Conservation (phyloP, 2,329 filamentous ascomycete genomes). For the Hypoxylon rubiginosum region DNA sequence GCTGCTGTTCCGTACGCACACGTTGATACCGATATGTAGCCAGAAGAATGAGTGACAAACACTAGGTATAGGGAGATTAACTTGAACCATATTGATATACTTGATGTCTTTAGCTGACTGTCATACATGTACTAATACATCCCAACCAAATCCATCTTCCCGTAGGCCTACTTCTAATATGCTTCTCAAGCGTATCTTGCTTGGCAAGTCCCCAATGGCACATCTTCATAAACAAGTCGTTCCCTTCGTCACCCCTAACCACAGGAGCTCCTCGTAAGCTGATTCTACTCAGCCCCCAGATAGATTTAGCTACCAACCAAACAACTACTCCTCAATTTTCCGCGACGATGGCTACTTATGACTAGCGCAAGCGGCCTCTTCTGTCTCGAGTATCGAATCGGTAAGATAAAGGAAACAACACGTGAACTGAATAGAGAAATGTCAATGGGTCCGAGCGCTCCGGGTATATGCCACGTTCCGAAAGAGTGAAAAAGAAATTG, state of each 20-base stretch:
- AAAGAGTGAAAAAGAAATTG: constrained; percentile 39
- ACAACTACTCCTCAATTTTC: not conserved
- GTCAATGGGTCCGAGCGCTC: constrained; percentile 27
- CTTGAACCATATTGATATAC: constrained; percentile 24
- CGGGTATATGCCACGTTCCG: constrained; percentile 43
- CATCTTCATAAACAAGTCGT: constrained; percentile 23
- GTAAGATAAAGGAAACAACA: constrained; percentile 10
- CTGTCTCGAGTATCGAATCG: not conserved
- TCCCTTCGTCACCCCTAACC: constrained; percentile 23
- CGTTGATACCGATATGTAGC: not conserved
- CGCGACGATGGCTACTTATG: constrained; percentile 1
- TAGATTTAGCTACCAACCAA: constrained; percentile 6
- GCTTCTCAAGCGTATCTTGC: constrained; percentile 11
- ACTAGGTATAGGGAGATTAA: not conserved
- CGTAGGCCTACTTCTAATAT: constrained; percentile 1
- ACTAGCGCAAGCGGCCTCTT: not conserved
- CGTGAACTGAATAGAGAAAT: constrained; percentile 27
- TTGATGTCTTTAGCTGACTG: constrained; percentile 18
- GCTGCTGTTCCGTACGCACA: not conserved
- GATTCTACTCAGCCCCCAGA: constrained; percentile 8
- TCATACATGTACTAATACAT: constrained; percentile 38
- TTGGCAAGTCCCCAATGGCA: not conserved
- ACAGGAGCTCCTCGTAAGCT: constrained; percentile 15
- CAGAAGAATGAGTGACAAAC: not conserved
- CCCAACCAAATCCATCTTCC: constrained; percentile 13